phyloP scores from a whole-genome alignment of 225 moss, liverwort and hornwort species.

The Anthoceros angustus region DNA sequence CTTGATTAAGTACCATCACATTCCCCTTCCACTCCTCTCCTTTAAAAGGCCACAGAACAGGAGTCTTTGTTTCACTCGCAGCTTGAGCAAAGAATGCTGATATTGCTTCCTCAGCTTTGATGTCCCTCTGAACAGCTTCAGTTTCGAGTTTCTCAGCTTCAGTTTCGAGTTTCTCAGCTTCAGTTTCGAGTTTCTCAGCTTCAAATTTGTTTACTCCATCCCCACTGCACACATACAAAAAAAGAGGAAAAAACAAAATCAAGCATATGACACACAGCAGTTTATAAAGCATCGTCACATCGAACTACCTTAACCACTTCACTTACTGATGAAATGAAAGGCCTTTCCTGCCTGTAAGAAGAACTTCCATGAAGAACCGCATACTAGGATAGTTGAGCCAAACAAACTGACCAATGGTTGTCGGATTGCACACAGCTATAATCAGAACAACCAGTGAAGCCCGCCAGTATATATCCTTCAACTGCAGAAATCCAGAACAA shows the following conservation, averaged over 20 bases:
- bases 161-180: conserved; percentile 32
- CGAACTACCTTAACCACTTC: not conserved
- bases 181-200: too few relatives aligned
- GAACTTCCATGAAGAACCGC: conserved; percentile 76
- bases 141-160: conserved; percentile 45
- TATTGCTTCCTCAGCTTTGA: conserved; percentile 76
- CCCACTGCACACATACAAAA: conserved; percentile 29
- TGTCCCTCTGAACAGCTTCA: conserved; percentile 72
- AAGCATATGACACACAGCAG: not conserved
- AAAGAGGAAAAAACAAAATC: not conserved
- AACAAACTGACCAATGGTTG: conserved; percentile 78
- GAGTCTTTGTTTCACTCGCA: conserved; percentile 39
- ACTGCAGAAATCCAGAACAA: conserved; percentile 21
- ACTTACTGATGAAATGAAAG: conserved; percentile 49
- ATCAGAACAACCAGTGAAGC: conserved; percentile 88
- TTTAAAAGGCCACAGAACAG: conserved; percentile 25
- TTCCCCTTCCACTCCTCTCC: conserved; percentile 80
- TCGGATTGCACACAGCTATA: conserved; percentile 75
- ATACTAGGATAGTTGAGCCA: conserved; percentile 82
- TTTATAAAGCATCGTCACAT: not conserved
- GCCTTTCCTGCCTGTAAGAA: conserved; percentile 56
- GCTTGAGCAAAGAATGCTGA: conserved; percentile 51
- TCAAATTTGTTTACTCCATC: conserved; percentile 16
- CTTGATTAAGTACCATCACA: conserved; percentile 76
- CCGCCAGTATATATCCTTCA: conserved; percentile 95